A percentile compares a stretch with the other conserved stretches of the same genome.
Evolutionary conservation across 2,329 filamentous ascomycete species (phyloP).

Genomic region (Emmonsiellopsis sp.): DNA sequence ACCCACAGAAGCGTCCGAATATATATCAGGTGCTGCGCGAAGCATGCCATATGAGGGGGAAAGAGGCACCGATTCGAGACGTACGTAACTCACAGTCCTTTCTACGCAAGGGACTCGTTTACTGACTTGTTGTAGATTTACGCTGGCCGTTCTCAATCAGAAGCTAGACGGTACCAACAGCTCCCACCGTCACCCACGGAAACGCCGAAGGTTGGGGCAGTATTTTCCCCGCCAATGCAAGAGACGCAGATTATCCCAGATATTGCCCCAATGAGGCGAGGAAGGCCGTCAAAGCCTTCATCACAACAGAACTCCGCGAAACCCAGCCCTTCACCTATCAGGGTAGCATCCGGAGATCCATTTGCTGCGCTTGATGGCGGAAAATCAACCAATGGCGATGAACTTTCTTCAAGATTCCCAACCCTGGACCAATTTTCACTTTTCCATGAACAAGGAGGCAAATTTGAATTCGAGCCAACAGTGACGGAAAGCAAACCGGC

Average conservation of each 20-base stretch:
- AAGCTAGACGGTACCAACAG: slow-evolving; percentile 51
- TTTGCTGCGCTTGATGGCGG: slow-evolving; percentile 81
- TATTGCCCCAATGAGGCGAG: slow-evolving; percentile 87
- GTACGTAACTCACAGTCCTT: slow-evolving; percentile 43
- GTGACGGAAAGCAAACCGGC: slow-evolving; percentile 34
- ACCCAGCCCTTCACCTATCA: slow-evolving; percentile 58
- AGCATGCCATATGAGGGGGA: slow-evolving; percentile 79
- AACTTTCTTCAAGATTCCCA: slow-evolving; percentile 76
- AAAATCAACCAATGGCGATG: slow-evolving; percentile 53
- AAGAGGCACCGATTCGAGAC: slow-evolving; percentile 78
- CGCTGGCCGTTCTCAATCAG: slow-evolving; percentile 52
- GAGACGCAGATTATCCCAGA: slow-evolving; percentile 70
- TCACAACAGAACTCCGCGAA: slow-evolving; percentile 42
- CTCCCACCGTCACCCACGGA: slow-evolving; percentile 48
- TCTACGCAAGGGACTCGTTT: not conserved
- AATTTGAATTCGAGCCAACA: slow-evolving; percentile 68
- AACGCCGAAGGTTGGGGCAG: slow-evolving; percentile 62
- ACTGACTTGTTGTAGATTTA: slow-evolving; percentile 52
- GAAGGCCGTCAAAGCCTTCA: slow-evolving; percentile 53
- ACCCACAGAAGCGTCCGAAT: slow-evolving; percentile 69
- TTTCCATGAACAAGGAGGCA: slow-evolving; percentile 70
- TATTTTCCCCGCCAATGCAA: slow-evolving; percentile 66
- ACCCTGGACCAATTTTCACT: slow-evolving; percentile 89
- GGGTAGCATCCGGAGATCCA: slow-evolving; percentile 65
- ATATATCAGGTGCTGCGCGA: slow-evolving; percentile 90